Conservation (phyloP, 1,284 basidiomycete species). For the Malassezia vespertilionis region DNA sequence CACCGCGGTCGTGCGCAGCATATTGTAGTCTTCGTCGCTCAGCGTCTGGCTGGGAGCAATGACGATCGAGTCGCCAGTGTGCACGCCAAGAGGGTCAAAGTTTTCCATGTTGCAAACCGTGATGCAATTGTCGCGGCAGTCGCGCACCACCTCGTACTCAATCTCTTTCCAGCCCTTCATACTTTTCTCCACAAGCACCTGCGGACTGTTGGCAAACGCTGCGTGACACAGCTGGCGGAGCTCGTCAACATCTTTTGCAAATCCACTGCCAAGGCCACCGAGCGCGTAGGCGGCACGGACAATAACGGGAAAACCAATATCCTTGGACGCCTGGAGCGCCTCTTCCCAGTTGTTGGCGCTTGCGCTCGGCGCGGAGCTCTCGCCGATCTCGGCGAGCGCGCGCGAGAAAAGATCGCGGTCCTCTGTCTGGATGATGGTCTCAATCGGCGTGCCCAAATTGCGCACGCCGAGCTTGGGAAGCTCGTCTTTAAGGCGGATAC, state of each 20-base stretch:
- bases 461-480: slow-evolving; percentile 68
- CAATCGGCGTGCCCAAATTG: slow-evolving; percentile 90
- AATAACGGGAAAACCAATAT: slow-evolving; percentile 93
- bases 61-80: slow-evolving; percentile 98
- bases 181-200: slow-evolving; percentile 92
- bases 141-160: slow-evolving; percentile 97
- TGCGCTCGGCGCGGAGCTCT: slow-evolving; percentile 81
- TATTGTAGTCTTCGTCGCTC: slow-evolving; percentile 79
- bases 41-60: slow-evolving; percentile 94
- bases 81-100: slow-evolving; percentile 95
- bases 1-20: slow-evolving; percentile 93
- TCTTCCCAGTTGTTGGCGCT: slow-evolving; percentile 64
- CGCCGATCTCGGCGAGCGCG: slow-evolving; percentile 92
- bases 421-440: slow-evolving; percentile 94
- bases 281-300: slow-evolving; percentile 92
- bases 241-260: slow-evolving; percentile 79
- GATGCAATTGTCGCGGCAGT: slow-evolving; percentile 94
- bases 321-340: slow-evolving; percentile 67
- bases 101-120: slow-evolving; percentile 99
- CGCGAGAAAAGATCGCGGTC: slow-evolving; percentile 86
- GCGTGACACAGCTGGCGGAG: slow-evolving; percentile 64
- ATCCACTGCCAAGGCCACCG: slow-evolving; percentile 86
- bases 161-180: slow-evolving; percentile 98
- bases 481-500: slow-evolving; percentile 93
- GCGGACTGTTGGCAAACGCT: slow-evolving; percentile 89